Conservation (phyloP, 2,329 filamentous ascomycete genomes). For the Calycina marina region DNA sequence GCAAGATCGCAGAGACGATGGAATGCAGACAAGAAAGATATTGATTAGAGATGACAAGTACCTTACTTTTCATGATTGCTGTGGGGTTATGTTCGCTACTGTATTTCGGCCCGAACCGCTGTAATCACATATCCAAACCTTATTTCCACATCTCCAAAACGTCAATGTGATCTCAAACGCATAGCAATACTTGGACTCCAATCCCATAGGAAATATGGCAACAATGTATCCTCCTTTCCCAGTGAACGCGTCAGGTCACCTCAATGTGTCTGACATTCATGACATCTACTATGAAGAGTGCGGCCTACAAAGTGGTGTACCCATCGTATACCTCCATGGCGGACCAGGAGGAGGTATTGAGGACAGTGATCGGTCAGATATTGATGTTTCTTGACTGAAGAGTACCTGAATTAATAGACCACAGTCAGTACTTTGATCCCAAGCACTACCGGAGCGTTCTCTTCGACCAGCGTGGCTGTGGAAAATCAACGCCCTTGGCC, state of each 20-base stretch:
- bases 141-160: no score
- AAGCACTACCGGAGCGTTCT: slow-evolving; percentile 29
- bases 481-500: slow-evolving; percentile 28
- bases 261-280: slow-evolving; percentile 18
- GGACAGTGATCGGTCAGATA: slow-evolving; percentile 22
- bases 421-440: slow-evolving; percentile 31
- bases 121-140: no score
- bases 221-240: slow-evolving; percentile 16
- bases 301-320: slow-evolving; percentile 13
- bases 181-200: no score
- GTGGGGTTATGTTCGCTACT: no score
- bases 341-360: slow-evolving; percentile 27
- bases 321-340: slow-evolving; percentile 30
- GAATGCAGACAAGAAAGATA: no score
- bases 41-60: no score
- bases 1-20: no score
- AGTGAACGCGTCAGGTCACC: slow-evolving; percentile 15
- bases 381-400: background rate
- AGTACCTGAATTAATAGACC: slow-evolving; percentile 8
- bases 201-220: no score
- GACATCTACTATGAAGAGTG: slow-evolving; percentile 21
- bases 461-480: slow-evolving; percentile 31
- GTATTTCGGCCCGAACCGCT: no score
- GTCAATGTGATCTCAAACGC: no score
- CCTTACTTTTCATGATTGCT: no score